Percentiles rank a stretch among this genome's conserved stretches.
These are phyloP conservation scores for Coemansia sp. DNA, from an alignment of 192 early-diverging fungal species.

Conservation along the genomic window DNA sequence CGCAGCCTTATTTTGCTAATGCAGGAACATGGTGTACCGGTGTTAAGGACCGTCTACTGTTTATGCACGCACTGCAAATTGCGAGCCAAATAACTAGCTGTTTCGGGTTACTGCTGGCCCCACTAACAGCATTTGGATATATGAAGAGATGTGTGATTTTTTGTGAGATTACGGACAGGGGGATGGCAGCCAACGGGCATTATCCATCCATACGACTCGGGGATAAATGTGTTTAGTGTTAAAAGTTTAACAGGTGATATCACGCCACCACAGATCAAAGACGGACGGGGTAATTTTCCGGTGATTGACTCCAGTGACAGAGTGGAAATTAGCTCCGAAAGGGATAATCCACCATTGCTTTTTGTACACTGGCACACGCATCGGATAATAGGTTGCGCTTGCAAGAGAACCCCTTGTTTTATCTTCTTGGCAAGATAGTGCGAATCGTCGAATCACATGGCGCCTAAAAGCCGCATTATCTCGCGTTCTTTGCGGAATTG, in stretches of 20 bases:
- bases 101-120: not conserved
- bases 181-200: too few species aligned
- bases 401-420: too few species aligned
- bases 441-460: conserved; percentile 5
- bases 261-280: not conserved
- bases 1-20: conserved; percentile 1
- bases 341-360: not conserved
- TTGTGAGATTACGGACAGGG: too few species aligned
- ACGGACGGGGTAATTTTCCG: not conserved
- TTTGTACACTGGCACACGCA: not conserved
- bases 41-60: not conserved
- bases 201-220: too few species aligned
- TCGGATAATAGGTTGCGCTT: not conserved
- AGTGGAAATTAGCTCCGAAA: not conserved
- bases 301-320: not conserved
- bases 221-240: not conserved
- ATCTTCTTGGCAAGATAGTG: not conserved
- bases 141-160: not conserved
- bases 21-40: not conserved
- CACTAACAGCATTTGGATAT: not conserved
- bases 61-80: not conserved
- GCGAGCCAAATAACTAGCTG: not conserved
- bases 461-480: too few species aligned
- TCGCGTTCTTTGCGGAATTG: too few species aligned
- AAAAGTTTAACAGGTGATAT: not conserved